phyloP scores from a whole-genome alignment of 495 filamentous ascomycete species.

The Xylaria palmicola region DNA sequence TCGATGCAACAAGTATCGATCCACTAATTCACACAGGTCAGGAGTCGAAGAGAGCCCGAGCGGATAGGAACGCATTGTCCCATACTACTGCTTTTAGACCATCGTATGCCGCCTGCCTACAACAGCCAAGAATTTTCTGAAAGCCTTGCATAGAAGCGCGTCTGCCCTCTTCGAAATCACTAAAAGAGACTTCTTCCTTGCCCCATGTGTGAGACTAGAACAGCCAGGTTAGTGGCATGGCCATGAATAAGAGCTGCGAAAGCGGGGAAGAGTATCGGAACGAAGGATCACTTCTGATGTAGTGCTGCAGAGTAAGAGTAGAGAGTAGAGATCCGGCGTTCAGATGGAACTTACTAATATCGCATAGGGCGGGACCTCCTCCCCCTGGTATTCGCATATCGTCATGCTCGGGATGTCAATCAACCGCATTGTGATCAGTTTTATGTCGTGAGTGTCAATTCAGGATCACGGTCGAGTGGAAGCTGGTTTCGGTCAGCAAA shows the following conservation, averaged over 20 bases:
- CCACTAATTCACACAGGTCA: conserved; percentile 28
- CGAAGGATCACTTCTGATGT: neutral
- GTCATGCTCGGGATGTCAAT: conserved; percentile 8
- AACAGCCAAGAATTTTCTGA: neutral
- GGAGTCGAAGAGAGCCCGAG: conserved; percentile 1
- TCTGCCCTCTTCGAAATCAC: conserved; percentile 20
- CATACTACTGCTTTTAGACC: conserved; percentile 3
- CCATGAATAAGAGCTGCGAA: neutral
- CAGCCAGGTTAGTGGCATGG: neutral
- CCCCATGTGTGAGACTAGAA: conserved; percentile 43
- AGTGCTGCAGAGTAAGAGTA: neutral
- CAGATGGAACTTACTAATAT: conserved; percentile 4
- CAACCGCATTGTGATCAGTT: conserved; percentile 4
- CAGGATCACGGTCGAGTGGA: too few species aligned
- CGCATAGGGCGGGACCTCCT: conserved; percentile 7
- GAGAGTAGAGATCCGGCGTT: neutral
- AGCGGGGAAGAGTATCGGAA: neutral
- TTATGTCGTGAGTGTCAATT: neutral
- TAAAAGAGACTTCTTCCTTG: conserved; percentile 36
- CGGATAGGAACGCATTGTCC: conserved; percentile 19
- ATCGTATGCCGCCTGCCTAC: conserved; percentile 9
- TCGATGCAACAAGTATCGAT: conserved; percentile 46
- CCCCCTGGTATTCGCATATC: conserved; percentile 10
- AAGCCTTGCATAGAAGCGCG: conserved; percentile 7
- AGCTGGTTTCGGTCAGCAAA: too few species aligned